phyloP scores from a whole-genome alignment of 164 flowering plant genomes.

The Paratinospora sagittata region DNA sequence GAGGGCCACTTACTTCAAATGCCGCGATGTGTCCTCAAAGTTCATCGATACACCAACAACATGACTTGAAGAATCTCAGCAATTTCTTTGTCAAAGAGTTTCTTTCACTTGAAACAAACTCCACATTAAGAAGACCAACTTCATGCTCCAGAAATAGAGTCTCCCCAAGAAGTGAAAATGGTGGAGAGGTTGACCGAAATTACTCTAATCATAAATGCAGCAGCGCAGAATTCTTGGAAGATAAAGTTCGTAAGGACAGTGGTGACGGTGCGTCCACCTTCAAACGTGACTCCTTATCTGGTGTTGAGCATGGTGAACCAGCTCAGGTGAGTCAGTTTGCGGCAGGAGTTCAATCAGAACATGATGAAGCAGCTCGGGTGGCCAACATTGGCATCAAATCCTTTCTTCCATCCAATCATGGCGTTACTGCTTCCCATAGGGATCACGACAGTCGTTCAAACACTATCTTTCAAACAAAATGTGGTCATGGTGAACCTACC shows the following conservation, averaged over 20 bases:
- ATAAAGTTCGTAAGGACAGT: not conserved
- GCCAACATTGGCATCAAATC: not conserved
- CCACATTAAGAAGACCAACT: slow-evolving; percentile 5
- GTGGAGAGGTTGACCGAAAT: slow-evolving; percentile 9
- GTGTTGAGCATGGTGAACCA: slow-evolving; percentile 5
- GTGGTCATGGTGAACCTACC: too few relatives aligned
- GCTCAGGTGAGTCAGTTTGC: not conserved
- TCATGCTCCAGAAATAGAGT: not conserved
- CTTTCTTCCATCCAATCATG: not conserved
- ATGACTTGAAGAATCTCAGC: not conserved
- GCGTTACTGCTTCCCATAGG: not conserved
- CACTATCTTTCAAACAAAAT: too few relatives aligned
- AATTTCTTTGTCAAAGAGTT: not conserved
- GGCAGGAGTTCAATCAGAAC: not conserved
- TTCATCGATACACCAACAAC: not conserved
- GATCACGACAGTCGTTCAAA: too few relatives aligned
- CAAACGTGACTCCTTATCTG: slow-evolving; percentile 4
- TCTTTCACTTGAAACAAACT: not conserved
- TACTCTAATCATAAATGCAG: slow-evolving; percentile 11
- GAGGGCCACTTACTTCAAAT: slow-evolving; percentile 3
- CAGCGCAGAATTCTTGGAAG: slow-evolving; percentile 3
- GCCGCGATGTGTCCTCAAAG: slow-evolving; percentile 1
- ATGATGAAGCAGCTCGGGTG: not conserved
- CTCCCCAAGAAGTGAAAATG: slow-evolving; percentile 9
- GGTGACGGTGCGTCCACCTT: not conserved